These are phyloP conservation scores for Xylaria castorea DNA, from an alignment of 495 filamentous ascomycete species.

Conservation along the genomic window DNA sequence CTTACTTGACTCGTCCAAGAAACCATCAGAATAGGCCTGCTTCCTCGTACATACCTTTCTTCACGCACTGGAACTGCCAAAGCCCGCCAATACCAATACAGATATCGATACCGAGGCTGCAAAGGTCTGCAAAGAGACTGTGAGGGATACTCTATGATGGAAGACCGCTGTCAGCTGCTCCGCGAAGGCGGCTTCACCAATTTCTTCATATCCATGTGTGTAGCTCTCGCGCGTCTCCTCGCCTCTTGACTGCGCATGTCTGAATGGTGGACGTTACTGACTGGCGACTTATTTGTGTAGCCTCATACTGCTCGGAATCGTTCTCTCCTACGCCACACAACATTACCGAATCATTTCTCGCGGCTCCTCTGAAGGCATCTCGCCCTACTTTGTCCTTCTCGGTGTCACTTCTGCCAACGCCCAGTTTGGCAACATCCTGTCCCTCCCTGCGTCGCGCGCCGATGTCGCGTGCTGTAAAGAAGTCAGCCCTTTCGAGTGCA, in stretches of 20 bases:
- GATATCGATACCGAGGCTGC: neutral
- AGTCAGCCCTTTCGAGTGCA: slow-evolving; percentile 80
- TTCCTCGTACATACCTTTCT: neutral
- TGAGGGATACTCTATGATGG: slow-evolving; percentile 38
- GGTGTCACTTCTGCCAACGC: slow-evolving; percentile 87
- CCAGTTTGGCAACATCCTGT: slow-evolving; percentile 88
- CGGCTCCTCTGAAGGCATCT: slow-evolving; percentile 92
- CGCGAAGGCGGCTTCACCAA: slow-evolving; percentile 63
- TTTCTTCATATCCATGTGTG: slow-evolving; percentile 67
- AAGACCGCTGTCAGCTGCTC: slow-evolving; percentile 59
- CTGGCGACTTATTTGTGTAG: slow-evolving; percentile 49
- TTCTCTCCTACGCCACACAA: slow-evolving; percentile 93
- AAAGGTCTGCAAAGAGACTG: neutral
- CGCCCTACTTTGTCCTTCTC: slow-evolving; percentile 90
- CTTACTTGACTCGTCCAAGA: neutral
- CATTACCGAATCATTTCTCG: slow-evolving; percentile 88
- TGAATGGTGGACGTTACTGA: slow-evolving; percentile 2
- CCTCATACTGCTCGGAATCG: slow-evolving; percentile 86
- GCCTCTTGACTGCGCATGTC: neutral
- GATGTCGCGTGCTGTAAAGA: slow-evolving; percentile 85
- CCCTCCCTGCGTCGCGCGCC: slow-evolving; percentile 74
- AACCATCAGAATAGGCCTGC: neutral
- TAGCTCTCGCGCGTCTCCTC: slow-evolving; percentile 8
- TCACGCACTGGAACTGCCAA: neutral
- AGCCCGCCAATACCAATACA: neutral